Conservation (phyloP, 208 protist genomes). For the Acanthamoeba triangularis region DNA sequence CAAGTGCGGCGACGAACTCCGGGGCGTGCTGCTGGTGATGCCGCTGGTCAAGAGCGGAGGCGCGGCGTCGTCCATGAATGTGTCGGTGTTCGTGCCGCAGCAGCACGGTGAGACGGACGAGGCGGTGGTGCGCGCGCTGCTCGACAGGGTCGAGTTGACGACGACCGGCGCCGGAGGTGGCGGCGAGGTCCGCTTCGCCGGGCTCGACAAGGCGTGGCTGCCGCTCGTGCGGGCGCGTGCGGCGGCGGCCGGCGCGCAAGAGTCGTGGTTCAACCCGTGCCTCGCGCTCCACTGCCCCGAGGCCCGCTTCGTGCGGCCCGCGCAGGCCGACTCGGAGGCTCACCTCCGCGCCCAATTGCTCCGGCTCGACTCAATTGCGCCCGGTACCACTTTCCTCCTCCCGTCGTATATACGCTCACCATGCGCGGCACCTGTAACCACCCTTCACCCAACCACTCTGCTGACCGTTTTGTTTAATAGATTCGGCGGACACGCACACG, state of each 20-base stretch:
- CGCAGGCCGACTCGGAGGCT: not conserved
- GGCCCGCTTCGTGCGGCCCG: not conserved
- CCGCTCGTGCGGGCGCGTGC: not conserved
- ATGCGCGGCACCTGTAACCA: not conserved
- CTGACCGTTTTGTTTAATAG: not conserved
- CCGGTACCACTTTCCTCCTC: not conserved
- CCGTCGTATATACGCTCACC: not conserved
- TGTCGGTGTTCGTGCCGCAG: not conserved
- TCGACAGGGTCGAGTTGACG: not conserved
- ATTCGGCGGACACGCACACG: not conserved
- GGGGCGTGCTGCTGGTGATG: not conserved
- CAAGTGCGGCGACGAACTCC: not conserved
- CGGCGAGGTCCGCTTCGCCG: not conserved
- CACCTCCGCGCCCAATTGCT: not conserved
- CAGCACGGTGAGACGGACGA: not conserved
- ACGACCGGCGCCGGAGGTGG: not conserved
- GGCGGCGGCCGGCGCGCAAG: not conserved
- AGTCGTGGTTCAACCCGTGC: slow-evolving; percentile 7
- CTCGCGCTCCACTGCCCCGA: slow-evolving; percentile 14
- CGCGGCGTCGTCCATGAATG: not conserved
- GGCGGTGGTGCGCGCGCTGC: not conserved
- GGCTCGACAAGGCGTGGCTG: not conserved
- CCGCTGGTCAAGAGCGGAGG: not conserved
- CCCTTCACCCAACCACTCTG: not conserved
- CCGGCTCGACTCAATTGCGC: not conserved